Evolutionary conservation across 2,329 filamentous ascomycete species (phyloP), one percentile per base, ranked within the genome.

Genomic region (Teratosphaeria viscida): DNA sequence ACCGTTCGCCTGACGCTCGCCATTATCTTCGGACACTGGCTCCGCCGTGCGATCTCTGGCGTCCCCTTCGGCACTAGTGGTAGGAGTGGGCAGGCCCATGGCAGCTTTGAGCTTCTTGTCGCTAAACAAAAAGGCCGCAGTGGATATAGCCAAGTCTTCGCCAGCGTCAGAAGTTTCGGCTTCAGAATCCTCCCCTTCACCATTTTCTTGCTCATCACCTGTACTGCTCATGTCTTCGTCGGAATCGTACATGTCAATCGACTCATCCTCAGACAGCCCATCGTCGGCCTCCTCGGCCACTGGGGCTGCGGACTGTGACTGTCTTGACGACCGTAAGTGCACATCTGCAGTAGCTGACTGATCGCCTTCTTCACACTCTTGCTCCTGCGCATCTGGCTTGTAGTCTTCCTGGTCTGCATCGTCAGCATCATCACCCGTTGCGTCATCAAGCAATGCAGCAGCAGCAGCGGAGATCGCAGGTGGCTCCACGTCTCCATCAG

Each of bases 211-310:
- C 47, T 74, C 73, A 47, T 65, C 67, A 14, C 14, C 55, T 29
- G 67, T 67, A 61, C 66, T 69, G 57, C 67, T 70, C 67, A 72
- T 73, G 57, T 73, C 69, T 58, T 74, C 72, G 52, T 73, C 71
- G 56, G 68, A 70, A 58, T 72, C 70, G 57, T 70, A 67, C 72
- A 74, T 74, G 49, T 74, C 66, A 8, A 64, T 68, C 2, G 73
- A 75, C 55, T 74, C 74, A 58, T 75, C 72, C 61, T 65, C 70
- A 60, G 65, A 67, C 8, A 72, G 69, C 14, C 70, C 70, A 32
- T 73, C 70, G 39, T 76, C 74, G 43, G 72, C 75, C 23, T 76
- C 76, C 10, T 55, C 55, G 35, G 52, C 53, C 29, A 43, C n/a
- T 23, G 23, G 52, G 52, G 11, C 37, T 34, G 27, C 55, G 49